Conservation (phyloP, 1,284 basidiomycete genomes). For the Ganoderma multipileum region DNA sequence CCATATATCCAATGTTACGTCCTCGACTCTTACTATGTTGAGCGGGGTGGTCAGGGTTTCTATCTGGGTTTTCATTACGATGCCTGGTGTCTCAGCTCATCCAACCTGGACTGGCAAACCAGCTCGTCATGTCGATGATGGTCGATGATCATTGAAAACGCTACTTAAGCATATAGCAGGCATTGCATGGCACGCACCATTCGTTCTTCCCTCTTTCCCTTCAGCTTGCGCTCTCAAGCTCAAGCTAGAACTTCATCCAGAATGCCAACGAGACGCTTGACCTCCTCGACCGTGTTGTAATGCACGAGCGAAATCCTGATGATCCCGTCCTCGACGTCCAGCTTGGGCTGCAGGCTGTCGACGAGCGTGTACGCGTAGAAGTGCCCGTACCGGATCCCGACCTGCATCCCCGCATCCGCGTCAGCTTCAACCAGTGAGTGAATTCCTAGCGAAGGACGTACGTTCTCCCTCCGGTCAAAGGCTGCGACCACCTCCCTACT, state of each 20-base stretch:
- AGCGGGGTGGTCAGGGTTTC: background rate
- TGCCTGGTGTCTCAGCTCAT: no score
- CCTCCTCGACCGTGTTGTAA: slow-evolving; percentile 80
- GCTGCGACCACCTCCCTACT: slow-evolving; percentile 70
- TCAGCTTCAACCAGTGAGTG: background rate
- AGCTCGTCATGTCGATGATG: no score
- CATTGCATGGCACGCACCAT: background rate
- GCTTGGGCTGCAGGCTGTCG: slow-evolving; percentile 55
- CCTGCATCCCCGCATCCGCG: slow-evolving; percentile 45
- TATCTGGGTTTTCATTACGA: no score
- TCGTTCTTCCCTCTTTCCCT: background rate
- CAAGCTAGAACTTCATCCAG: slow-evolving; percentile 53
- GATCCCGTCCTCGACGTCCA: slow-evolving; percentile 70
- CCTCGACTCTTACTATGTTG: no score
- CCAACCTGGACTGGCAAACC: no score
- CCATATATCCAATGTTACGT: no score
- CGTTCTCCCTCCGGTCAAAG: slow-evolving; percentile 66
- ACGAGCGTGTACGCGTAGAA: slow-evolving; percentile 80
- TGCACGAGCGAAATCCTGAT: slow-evolving; percentile 83
- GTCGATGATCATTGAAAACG: no score
- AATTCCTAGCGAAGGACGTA: slow-evolving; percentile 45
- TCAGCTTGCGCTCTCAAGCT: slow-evolving; percentile 5
- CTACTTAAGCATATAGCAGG: background rate
- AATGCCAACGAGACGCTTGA: slow-evolving; percentile 59
- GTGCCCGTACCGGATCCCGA: slow-evolving; percentile 81